phyloP scores from a whole-genome alignment of 176 grass and related monocot species.

The Elaeis guineensis region DNA sequence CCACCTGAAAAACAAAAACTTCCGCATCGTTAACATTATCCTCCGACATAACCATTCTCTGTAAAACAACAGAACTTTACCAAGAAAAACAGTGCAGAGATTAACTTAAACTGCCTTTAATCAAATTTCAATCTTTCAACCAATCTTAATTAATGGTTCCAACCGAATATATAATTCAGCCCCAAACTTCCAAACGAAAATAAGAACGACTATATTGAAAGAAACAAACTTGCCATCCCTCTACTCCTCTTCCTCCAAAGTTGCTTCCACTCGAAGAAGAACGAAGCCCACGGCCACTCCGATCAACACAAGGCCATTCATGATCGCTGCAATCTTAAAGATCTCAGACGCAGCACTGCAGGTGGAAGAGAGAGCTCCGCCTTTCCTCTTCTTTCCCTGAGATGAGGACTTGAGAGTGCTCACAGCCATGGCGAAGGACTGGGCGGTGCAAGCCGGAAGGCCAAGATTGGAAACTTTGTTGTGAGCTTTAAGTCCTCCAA shows the following conservation, averaged over 20 bases:
- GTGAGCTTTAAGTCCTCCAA: conserved; percentile 7
- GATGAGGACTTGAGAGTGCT: background rate
- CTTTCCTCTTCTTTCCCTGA: background rate
- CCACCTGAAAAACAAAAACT: no score
- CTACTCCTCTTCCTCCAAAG: conserved; percentile 9
- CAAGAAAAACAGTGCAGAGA: no score
- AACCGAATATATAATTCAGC: no score
- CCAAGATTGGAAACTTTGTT: background rate
- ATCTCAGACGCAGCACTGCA: conserved; percentile 14
- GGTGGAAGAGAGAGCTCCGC: conserved; percentile 16
- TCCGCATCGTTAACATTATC: no score
- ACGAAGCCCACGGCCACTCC: conserved; percentile 12
- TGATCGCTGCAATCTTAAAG: conserved; percentile 15
- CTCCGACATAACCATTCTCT: no score
- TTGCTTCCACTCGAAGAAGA: conserved; percentile 13
- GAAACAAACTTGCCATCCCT: no score
- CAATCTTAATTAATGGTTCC: no score
- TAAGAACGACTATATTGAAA: no score
- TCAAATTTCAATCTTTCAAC: no score
- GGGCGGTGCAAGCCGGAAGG: conserved; percentile 4
- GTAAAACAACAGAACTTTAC: no score
- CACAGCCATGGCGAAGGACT: conserved; percentile 2
- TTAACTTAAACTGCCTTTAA: no score
- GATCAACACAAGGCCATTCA: conserved; percentile 15
- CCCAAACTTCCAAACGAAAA: no score